These are phyloP conservation scores for Aspergillus floridensis DNA, from an alignment of 2,329 filamentous ascomycete genomes.

Conservation along the genomic window DNA sequence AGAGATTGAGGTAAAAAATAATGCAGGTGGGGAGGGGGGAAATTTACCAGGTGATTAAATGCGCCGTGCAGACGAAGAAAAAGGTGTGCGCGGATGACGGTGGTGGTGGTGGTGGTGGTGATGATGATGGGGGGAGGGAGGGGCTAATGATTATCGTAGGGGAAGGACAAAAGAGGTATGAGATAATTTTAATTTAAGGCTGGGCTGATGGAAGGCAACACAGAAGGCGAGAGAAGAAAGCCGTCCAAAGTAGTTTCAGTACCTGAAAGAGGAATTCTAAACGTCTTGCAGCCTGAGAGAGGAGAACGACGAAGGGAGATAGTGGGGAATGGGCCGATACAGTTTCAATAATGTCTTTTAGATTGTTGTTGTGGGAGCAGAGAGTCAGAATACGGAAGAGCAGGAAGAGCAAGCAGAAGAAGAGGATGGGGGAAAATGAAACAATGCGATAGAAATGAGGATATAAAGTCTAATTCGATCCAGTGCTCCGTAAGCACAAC, in stretches of 20 bases:
- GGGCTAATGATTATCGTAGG: not conserved
- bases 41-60: not conserved
- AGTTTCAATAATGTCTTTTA: not conserved
- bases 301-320: not conserved
- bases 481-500: slow-evolving; percentile 3
- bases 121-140: not conserved
- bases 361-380: not conserved
- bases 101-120: not conserved
- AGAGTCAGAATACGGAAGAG: not conserved
- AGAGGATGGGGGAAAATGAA: too few relatives aligned
- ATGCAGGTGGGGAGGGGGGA: not conserved
- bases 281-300: not conserved
- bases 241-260: not conserved
- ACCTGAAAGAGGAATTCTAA: not conserved
- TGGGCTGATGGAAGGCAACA: not conserved
- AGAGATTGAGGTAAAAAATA: slow-evolving; percentile 1
- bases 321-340: not conserved
- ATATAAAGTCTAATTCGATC: slow-evolving; percentile 7
- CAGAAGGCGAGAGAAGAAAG: not conserved
- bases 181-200: not conserved
- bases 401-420: slow-evolving; percentile 5
- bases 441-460: slow-evolving; percentile 4
- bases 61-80: not conserved
- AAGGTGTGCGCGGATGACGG: not conserved
- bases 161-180: not conserved